Evolutionary conservation across 305 asterid species (phyloP).

Genomic region (Rubia balearica): DNA sequence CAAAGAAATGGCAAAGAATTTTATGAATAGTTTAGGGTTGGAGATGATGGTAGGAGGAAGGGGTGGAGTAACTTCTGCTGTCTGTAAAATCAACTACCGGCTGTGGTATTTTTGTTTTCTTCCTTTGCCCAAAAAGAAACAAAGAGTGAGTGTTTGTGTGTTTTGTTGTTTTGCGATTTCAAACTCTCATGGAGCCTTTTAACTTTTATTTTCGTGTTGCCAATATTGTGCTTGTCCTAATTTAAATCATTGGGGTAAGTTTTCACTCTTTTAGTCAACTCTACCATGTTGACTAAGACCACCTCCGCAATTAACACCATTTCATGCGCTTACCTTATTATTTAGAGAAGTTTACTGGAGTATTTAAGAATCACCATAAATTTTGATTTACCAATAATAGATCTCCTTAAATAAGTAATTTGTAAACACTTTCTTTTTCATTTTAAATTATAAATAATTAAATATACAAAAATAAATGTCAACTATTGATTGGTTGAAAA

Average conservation of each 20-base stretch:
- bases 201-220: not conserved
- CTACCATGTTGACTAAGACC: not conserved
- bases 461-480: too few relatives aligned
- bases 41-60: not conserved
- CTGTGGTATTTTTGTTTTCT: not conserved
- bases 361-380: too few relatives aligned
- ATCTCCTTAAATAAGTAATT: too few relatives aligned
- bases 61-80: slow-evolving; percentile 16
- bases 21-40: slow-evolving; percentile 3
- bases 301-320: too few relatives aligned
- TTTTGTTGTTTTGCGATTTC: slow-evolving; percentile 10
- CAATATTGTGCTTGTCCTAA: not conserved
- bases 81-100: slow-evolving; percentile 14
- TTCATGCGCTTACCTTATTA: too few relatives aligned
- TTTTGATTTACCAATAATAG: too few relatives aligned
- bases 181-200: slow-evolving; percentile 1
- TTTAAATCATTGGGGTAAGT: not conserved
- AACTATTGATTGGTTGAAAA: too few relatives aligned
- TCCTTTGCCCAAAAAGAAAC: not conserved
- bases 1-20: slow-evolving; percentile 11
- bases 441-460: too few relatives aligned
- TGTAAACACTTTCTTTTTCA: too few relatives aligned
- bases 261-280: not conserved
- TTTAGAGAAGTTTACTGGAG: too few relatives aligned
- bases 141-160: not conserved